phyloP scores from a whole-genome alignment of 176 grass and related monocot species.

The Oryza rufipogon region DNA sequence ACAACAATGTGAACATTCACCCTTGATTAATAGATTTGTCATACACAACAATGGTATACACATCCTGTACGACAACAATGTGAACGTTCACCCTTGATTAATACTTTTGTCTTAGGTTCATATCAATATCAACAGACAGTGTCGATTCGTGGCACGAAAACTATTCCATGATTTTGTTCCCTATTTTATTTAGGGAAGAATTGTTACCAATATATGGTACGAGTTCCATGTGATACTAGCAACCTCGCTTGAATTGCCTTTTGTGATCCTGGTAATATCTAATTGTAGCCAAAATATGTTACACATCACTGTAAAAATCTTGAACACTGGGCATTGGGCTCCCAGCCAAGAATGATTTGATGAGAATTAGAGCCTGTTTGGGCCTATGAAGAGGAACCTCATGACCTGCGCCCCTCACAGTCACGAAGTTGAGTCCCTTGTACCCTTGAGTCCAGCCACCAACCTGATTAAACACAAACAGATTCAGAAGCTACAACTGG shows the following conservation, averaged over 20 bases:
- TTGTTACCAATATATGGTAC: not conserved
- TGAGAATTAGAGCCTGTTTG: conserved; percentile 79
- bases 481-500: conserved; percentile 27
- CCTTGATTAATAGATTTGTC: no score
- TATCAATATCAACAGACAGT: not conserved
- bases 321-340: conserved; percentile 68
- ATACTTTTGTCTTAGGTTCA: conserved; percentile 19
- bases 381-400: conserved; percentile 90
- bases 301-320: conserved; percentile 54
- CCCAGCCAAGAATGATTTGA: conserved; percentile 84
- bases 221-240: not conserved
- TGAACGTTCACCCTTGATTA: not conserved
- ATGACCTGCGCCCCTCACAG: conserved; percentile 87
- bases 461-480: conserved; percentile 63
- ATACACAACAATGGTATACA: not conserved
- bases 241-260: not conserved
- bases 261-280: not conserved
- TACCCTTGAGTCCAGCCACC: conserved; percentile 96
- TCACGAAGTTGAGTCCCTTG: conserved; percentile 79
- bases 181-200: conserved; percentile 2
- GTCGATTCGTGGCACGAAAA: conserved; percentile 13
- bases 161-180: conserved; percentile 8
- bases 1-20: no score
- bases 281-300: conserved; percentile 8
- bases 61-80: conserved; percentile 5